A percentile compares a stretch with the other conserved stretches of the same genome.
phyloP scores from a whole-genome alignment of 2,329 filamentous ascomycete genomes.

The Lasiodiplodia sp. region DNA sequence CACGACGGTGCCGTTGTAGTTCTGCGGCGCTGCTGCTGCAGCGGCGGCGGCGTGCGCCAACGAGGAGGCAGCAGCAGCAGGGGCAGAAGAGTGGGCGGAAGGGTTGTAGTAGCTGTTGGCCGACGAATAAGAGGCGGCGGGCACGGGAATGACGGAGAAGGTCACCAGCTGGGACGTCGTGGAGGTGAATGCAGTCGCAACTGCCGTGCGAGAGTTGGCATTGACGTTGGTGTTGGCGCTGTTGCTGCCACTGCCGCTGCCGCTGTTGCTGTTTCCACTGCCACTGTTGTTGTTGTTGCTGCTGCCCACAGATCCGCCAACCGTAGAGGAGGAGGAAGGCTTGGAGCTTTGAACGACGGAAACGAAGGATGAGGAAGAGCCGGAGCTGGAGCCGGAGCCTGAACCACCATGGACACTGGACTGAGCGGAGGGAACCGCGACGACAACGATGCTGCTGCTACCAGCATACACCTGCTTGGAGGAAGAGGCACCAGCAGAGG shows the following conservation, averaged over 20 bases:
- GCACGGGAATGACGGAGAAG: neutral
- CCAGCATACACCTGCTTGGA: neutral
- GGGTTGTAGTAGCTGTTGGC: neutral
- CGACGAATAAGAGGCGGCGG: neutral
- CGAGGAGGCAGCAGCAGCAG: neutral
- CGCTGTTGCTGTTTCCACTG: neutral
- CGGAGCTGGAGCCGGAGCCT: neutral
- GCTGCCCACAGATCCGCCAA: neutral
- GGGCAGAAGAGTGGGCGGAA: neutral
- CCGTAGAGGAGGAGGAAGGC: neutral
- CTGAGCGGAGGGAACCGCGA: neutral
- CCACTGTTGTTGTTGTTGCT: neutral
- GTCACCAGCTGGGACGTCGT: neutral
- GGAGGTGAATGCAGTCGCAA: neutral
- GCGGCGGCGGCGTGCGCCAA: neutral
- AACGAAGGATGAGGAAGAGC: neutral
- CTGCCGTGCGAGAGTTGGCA: neutral
- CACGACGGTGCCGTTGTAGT: constrained; percentile 9
- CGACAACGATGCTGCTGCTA: neutral
- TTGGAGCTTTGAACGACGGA: neutral
- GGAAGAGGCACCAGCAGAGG: neutral
- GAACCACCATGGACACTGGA: neutral
- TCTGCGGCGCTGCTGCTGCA: too few species aligned
- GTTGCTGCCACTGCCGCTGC: neutral
- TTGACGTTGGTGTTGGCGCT: neutral